These are phyloP conservation scores for Ceratocystis cubensis DNA, from an alignment of 2,329 filamentous ascomycete genomes.

Conservation along the genomic window DNA sequence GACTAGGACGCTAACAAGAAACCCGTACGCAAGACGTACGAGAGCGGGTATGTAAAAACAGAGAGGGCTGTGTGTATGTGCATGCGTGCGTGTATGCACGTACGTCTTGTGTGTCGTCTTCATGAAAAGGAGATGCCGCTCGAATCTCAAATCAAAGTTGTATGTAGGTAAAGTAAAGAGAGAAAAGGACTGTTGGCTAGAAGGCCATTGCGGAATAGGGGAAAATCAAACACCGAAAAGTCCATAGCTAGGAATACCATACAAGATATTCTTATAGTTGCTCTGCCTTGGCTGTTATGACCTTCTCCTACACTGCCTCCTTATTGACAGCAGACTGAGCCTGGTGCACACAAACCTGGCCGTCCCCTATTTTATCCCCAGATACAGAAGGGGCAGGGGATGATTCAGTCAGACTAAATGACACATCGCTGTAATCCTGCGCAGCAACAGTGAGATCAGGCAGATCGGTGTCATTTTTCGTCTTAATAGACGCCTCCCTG, in stretches of 20 bases:
- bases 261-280: neutral
- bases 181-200: neutral
- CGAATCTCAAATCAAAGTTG: too few species aligned
- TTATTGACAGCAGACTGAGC: neutral
- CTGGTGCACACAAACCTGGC: neutral
- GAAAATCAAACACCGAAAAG: neutral
- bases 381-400: slow-evolving; percentile 7
- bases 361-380: slow-evolving; percentile 1
- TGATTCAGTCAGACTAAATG: slow-evolving; percentile 16
- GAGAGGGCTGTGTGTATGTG: neutral
- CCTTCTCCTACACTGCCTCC: neutral
- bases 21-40: too few species aligned
- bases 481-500: neutral
- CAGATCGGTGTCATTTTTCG: neutral
- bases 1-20: neutral
- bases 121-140: too few species aligned
- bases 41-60: neutral
- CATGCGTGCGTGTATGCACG: neutral
- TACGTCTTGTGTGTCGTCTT: too few species aligned
- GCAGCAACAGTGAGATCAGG: slow-evolving; percentile 3
- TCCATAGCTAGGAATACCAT: neutral
- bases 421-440: slow-evolving; percentile 19
- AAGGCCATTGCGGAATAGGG: neutral
- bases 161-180: neutral
- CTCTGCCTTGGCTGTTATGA: neutral